phyloP scores from a whole-genome alignment of 306 rosid species.

The Urtica urens region DNA sequence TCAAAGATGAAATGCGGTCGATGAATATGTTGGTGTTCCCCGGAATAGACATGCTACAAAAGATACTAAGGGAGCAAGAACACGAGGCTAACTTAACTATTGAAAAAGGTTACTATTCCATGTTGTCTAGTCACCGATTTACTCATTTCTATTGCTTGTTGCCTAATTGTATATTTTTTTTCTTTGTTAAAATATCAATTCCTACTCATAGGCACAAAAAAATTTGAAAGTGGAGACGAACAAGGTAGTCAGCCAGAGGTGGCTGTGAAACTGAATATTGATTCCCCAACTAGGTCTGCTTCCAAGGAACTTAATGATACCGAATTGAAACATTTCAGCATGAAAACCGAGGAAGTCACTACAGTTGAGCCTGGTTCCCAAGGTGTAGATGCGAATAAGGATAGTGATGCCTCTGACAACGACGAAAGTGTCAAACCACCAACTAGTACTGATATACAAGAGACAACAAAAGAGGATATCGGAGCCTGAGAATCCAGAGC shows the following conservation, averaged over 20 bases:
- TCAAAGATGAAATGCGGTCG: conserved; percentile 61
- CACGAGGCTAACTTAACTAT: conserved; percentile 32
- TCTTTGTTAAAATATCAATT: background rate
- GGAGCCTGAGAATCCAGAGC: background rate
- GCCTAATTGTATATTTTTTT: conserved; percentile 15
- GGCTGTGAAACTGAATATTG: conserved; percentile 3
- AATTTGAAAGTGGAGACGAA: conserved; percentile 25
- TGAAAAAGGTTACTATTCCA: conserved; percentile 20
- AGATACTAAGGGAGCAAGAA: conserved; percentile 44
- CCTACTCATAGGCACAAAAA: conserved; percentile 30
- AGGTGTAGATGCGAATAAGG: background rate
- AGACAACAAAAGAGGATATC: no score
- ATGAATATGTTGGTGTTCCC: conserved; percentile 93
- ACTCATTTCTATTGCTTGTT: background rate
- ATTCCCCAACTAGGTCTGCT: background rate
- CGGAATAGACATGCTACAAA: conserved; percentile 93
- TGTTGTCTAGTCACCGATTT: conserved; percentile 5
- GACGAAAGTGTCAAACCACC: no score
- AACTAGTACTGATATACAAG: no score
- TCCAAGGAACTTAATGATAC: background rate
- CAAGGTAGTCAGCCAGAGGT: conserved; percentile 19
- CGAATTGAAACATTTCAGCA: no score
- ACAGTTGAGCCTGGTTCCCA: background rate
- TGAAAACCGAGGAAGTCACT: background rate
- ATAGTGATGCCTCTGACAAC: no score